Evolutionary conservation across 2,329 filamentous ascomycete species (phyloP).

Genomic region (Fusarium sublunatum): DNA sequence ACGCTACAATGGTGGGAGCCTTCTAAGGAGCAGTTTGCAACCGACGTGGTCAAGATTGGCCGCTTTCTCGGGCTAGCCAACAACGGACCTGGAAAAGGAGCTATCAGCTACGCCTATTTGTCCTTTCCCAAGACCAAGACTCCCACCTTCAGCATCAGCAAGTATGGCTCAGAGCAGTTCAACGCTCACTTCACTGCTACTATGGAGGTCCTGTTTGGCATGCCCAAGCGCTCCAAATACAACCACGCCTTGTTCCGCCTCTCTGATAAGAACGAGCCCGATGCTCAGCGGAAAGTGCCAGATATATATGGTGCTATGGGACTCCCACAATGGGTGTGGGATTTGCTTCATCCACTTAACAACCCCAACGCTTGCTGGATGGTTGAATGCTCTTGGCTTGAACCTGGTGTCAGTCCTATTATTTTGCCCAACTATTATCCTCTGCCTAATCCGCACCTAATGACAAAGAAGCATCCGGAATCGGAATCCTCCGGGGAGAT

Average conservation of each 20-base stretch:
- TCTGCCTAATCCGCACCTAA: slow-evolving; percentile 15
- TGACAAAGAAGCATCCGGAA: not conserved
- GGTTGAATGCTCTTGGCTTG: slow-evolving; percentile 16
- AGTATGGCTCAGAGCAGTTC: slow-evolving; percentile 46
- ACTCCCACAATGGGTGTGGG: slow-evolving; percentile 23
- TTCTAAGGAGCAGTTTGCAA: slow-evolving; percentile 15
- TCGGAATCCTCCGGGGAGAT: not conserved
- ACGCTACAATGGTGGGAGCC: slow-evolving; percentile 39
- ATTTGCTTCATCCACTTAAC: slow-evolving; percentile 35
- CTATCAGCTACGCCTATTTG: slow-evolving; percentile 36
- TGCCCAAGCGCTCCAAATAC: not conserved
- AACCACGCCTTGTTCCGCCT: slow-evolving; percentile 39
- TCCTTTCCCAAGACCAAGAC: slow-evolving; percentile 33
- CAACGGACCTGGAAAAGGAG: slow-evolving; percentile 4
- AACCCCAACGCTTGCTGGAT: slow-evolving; percentile 28
- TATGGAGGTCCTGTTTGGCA: slow-evolving; percentile 45
- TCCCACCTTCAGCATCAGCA: slow-evolving; percentile 8
- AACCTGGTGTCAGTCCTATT: slow-evolving; percentile 1
- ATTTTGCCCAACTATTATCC: slow-evolving; percentile 39
- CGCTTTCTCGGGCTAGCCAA: slow-evolving; percentile 11
- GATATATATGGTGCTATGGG: slow-evolving; percentile 34
- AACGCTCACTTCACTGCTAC: slow-evolving; percentile 40
- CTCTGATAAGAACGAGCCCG: slow-evolving; percentile 13
- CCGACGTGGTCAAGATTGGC: slow-evolving; percentile 35
- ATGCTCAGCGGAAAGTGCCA: not conserved